Conservation (phyloP, 108 stramenopile genomes). For the Fragilariopsis cylindrus region DNA sequence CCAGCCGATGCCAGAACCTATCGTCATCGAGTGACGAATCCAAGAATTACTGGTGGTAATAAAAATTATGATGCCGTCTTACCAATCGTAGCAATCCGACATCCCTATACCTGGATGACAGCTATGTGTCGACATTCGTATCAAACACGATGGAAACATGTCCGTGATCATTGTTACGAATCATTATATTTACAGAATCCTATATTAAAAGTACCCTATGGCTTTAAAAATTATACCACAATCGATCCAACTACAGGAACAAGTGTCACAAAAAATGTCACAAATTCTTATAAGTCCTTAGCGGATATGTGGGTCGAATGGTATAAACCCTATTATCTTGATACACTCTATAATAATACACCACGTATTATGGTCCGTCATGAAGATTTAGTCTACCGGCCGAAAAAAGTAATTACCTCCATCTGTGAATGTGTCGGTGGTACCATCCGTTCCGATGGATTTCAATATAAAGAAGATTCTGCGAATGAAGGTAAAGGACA, state of each 20-base stretch:
- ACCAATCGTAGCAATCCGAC: constrained; percentile 71
- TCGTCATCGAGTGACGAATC: constrained; percentile 22
- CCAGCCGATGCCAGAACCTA: constrained; percentile 50
- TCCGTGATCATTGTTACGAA: constrained; percentile 8
- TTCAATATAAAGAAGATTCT: constrained; percentile 46
- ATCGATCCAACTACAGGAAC: not conserved
- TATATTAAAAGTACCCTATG: not conserved
- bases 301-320: constrained; percentile 68
- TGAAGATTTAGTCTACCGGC: constrained; percentile 67
- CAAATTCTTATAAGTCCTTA: constrained; percentile 38
- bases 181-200: constrained; percentile 12
- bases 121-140: constrained; percentile 69
- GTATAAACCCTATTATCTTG: constrained; percentile 54
- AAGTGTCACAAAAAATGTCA: constrained; percentile 1
- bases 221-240: not conserved
- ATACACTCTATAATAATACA: constrained; percentile 28
- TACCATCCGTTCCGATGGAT: constrained; percentile 14
- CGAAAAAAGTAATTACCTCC: constrained; percentile 48
- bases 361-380: constrained; percentile 66
- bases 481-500: constrained; percentile 59
- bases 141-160: constrained; percentile 24
- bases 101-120: constrained; percentile 78
- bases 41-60: constrained; percentile 17
- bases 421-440: constrained; percentile 72
- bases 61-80: constrained; percentile 44